A percentile compares a stretch with the other conserved stretches of the same genome.
phyloP scores from a whole-genome alignment of 371 early-diverging fungal species.

The Saksenaea vasiformis region DNA sequence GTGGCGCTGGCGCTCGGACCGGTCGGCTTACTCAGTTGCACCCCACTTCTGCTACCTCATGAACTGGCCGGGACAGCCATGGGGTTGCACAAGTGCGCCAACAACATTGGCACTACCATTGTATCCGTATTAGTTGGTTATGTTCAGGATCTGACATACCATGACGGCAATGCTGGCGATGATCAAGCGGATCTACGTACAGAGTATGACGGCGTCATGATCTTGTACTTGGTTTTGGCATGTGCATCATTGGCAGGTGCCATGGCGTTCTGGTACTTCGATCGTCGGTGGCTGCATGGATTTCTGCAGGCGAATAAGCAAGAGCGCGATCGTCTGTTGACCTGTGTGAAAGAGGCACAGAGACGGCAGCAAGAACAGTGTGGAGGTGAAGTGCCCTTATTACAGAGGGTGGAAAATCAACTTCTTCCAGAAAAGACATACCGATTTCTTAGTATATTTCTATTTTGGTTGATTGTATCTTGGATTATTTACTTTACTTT shows the following conservation, averaged over 20 bases:
- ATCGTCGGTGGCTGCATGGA: conserved; percentile 29
- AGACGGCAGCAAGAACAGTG: conserved; percentile 18
- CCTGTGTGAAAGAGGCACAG: conserved; percentile 26
- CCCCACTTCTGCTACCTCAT: conserved; percentile 43
- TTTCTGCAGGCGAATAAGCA: conserved; percentile 41
- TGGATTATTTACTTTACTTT: conserved; percentile 47
- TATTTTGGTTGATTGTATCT: conserved; percentile 38
- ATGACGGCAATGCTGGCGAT: conserved; percentile 42
- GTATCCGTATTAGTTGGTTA: conserved; percentile 51
- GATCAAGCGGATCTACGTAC: conserved; percentile 27
- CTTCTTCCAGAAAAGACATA: conserved; percentile 27
- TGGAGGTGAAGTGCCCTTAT: conserved; percentile 6
- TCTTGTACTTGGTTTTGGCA: conserved; percentile 37
- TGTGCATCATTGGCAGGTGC: conserved; percentile 21
- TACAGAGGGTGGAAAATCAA: conserved; percentile 29
- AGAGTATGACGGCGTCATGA: conserved; percentile 51
- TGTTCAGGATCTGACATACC: conserved; percentile 51
- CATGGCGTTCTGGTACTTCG: conserved; percentile 34
- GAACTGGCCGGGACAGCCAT: conserved; percentile 50
- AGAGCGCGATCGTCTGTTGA: conserved; percentile 36
- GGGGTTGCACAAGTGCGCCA: conserved; percentile 53
- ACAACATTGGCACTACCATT: conserved; percentile 55
- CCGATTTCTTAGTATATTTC: conserved; percentile 25
- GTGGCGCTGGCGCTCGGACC: conserved; percentile 47
- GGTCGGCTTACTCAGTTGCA: conserved; percentile 43